These are phyloP conservation scores for Coniochaeta sp. DNA, from an alignment of 2,329 filamentous ascomycete species.

Conservation along the genomic window DNA sequence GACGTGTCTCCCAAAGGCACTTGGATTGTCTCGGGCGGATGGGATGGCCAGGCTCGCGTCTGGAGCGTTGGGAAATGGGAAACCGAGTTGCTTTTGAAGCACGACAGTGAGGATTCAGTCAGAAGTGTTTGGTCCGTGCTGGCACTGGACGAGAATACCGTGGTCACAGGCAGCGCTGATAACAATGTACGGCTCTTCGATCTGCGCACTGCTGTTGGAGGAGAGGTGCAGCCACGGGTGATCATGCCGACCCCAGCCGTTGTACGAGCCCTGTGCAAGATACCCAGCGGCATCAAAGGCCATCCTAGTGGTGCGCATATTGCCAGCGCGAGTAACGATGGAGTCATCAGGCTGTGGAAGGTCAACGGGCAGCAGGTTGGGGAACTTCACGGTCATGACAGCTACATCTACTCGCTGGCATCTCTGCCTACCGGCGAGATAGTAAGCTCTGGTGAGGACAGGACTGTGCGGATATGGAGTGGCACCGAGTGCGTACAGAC, in stretches of 20 bases:
- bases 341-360: slow-evolving; percentile 80
- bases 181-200: slow-evolving; percentile 81
- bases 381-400: slow-evolving; percentile 81
- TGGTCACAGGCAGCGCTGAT: slow-evolving; percentile 91
- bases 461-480: slow-evolving; percentile 87
- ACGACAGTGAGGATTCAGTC: slow-evolving; percentile 54
- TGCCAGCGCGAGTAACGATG: slow-evolving; percentile 90
- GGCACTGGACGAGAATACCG: slow-evolving; percentile 68
- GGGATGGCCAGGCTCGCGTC: slow-evolving; percentile 81
- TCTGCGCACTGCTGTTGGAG: slow-evolving; percentile 51
- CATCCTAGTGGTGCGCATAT: slow-evolving; percentile 85
- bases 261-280: slow-evolving; percentile 77
- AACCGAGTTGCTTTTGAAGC: slow-evolving; percentile 59
- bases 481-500: slow-evolving; percentile 81
- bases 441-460: slow-evolving; percentile 86
- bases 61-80: slow-evolving; percentile 89
- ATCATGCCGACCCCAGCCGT: slow-evolving; percentile 66
- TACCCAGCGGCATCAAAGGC: slow-evolving; percentile 48
- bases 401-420: slow-evolving; percentile 84
- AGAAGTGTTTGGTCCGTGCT: slow-evolving; percentile 84
- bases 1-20: slow-evolving; percentile 66
- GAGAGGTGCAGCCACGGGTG: slow-evolving; percentile 42
- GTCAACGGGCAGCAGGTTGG: slow-evolving; percentile 68
- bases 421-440: slow-evolving; percentile 76
- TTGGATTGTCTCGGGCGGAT: slow-evolving; percentile 83